Percentiles rank a stretch among this genome's conserved stretches.
Conservation (phyloP, 1,139 yeast species). For the Nakaseomyces bracarensis region DNA sequence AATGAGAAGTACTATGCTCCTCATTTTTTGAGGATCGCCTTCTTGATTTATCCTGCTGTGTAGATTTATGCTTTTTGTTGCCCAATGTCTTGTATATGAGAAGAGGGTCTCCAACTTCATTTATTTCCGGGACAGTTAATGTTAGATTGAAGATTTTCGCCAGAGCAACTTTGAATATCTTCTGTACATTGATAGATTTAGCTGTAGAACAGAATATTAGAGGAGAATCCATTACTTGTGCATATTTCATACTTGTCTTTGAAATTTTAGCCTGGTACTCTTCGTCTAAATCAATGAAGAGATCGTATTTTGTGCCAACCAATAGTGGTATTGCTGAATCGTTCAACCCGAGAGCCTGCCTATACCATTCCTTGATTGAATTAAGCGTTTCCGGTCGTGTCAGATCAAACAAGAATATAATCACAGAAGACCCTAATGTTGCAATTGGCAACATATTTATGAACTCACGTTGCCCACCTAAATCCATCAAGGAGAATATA, state of each 20-base stretch:
- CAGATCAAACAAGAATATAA: conserved; percentile 84
- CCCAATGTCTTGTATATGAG: conserved; percentile 50
- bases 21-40: conserved; percentile 5
- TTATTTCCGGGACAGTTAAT: conserved; percentile 75
- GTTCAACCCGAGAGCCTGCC: conserved; percentile 87
- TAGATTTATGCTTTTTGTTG: conserved; percentile 8
- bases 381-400: conserved; percentile 81
- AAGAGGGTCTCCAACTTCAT: conserved; percentile 80
- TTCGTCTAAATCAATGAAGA: conserved; percentile 69
- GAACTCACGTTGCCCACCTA: conserved; percentile 95
- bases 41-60: neutral
- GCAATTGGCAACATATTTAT: conserved; percentile 94
- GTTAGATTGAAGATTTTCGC: conserved; percentile 88
- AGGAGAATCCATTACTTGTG: conserved; percentile 86
- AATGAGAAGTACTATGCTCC: neutral
- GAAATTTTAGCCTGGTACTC: conserved; percentile 84
- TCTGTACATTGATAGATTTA: conserved; percentile 88
- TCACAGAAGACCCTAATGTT: conserved; percentile 88
- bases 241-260: conserved; percentile 76
- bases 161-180: conserved; percentile 83
- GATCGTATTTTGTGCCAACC: conserved; percentile 90
- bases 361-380: conserved; percentile 88
- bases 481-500: conserved; percentile 89
- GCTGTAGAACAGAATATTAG: conserved; percentile 87
- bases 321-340: conserved; percentile 86